A percentile compares a stretch with the other conserved stretches of the same genome.
These are phyloP conservation scores for Parascedosporium putredinis DNA, from an alignment of 2,329 filamentous ascomycete genomes.

Conservation along the genomic window DNA sequence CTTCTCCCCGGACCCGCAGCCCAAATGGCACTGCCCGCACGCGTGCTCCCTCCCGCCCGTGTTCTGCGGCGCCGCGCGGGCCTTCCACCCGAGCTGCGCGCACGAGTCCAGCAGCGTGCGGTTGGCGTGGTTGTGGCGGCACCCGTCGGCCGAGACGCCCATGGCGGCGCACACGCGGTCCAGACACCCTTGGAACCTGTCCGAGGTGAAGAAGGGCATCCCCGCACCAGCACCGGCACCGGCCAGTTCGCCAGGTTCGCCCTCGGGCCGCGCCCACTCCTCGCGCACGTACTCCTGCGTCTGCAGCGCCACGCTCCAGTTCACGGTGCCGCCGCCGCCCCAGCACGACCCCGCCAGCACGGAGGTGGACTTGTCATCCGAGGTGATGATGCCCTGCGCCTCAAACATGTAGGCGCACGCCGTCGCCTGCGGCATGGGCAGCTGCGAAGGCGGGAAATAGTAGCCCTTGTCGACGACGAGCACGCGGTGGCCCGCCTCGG, in stretches of 20 bases:
- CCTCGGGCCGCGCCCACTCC: slow-evolving; percentile 66
- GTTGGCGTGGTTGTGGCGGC: slow-evolving; percentile 67
- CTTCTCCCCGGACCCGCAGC: slow-evolving; percentile 60
- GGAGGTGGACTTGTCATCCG: slow-evolving; percentile 46
- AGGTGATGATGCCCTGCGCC: slow-evolving; percentile 46
- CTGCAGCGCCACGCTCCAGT: slow-evolving; percentile 61
- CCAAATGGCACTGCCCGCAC: slow-evolving; percentile 55
- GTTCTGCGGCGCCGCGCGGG: slow-evolving; percentile 66
- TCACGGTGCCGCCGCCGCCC: slow-evolving; percentile 81
- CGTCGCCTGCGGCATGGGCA: slow-evolving; percentile 61
- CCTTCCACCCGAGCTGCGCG: slow-evolving; percentile 60
- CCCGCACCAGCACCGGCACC: no score
- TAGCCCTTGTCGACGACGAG: slow-evolving; percentile 77
- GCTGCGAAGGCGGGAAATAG: slow-evolving; percentile 59
- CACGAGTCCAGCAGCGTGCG: slow-evolving; percentile 63
- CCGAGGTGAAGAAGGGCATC: slow-evolving; percentile 62
- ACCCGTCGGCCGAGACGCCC: slow-evolving; percentile 56
- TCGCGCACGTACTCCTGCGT: slow-evolving; percentile 67
- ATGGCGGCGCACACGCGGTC: slow-evolving; percentile 71
- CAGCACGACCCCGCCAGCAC: slow-evolving; percentile 62
- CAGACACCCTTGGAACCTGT: slow-evolving; percentile 65
- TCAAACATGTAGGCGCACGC: slow-evolving; percentile 59
- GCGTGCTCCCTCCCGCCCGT: slow-evolving; percentile 63
- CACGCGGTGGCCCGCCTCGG: slow-evolving; percentile 65
- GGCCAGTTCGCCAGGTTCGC: no score